Base-by-base conservation (phyloP, 192 early-diverging fungal genomes). In the Phycomyces nitens region DNA sequence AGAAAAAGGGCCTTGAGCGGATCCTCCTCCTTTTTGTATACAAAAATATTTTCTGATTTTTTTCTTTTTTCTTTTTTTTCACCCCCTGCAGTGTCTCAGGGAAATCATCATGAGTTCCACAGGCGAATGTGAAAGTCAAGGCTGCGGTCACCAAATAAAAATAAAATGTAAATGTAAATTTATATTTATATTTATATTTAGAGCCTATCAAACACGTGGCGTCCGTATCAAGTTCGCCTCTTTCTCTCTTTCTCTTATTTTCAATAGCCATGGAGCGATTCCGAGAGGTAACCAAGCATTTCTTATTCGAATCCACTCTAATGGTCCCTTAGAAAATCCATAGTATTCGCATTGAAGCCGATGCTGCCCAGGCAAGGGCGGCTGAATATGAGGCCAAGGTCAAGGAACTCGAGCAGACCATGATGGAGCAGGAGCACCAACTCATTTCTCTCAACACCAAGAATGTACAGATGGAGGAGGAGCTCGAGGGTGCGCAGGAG, bases 361-460 rank as follows among this genome's bases (percentile, higher is more conserved):
- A 92, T 26, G 77, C 66, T n/a, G 80, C 82, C 47, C 67, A 68
- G 51, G 82, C 74, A 59, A 82, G 79, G 11, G 86, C 84, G 49
- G 86, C 87, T 27, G 66, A 70, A 20, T 73, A 78, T 23, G 86
- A 88, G 71, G 60, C 42, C 15, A 69, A 80, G n/a, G 66, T 80
- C 60, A 90, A 90, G 77, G 68, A 71, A 59, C 40, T 81, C 10
- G 54, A 76, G 65, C 75, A 78, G 40, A 75, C 82, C 64, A 63
- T 80, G 54, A 81, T 71, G 6, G 71, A 78, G 51, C 87, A 87
- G 63, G 90, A 92, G 24, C 85, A 86, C 50, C 85, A 90, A 62
- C 65, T 89, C 26, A 82, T 81, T 9, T 87, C 88, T 16, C 79
- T 88, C 41, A 80, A 85, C 68, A 90, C 78, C 64, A 71, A 75